Evolutionary conservation across 495 filamentous ascomycete genomes (phyloP).

Genomic region (Hyphodiscus hymeniophilus): DNA sequence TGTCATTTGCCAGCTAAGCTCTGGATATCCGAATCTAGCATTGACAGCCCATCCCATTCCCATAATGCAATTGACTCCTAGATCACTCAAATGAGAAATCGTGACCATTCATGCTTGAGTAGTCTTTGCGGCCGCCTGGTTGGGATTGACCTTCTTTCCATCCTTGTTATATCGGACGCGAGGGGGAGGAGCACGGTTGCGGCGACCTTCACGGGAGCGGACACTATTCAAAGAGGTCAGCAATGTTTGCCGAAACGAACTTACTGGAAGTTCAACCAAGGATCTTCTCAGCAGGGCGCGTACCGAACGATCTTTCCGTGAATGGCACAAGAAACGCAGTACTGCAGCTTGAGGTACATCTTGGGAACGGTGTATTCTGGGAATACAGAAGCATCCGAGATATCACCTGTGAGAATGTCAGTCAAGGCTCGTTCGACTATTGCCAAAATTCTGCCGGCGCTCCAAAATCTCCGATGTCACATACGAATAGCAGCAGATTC

Average conservation of each 20-base stretch:
- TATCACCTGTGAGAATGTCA: conserved; percentile 69
- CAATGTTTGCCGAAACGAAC: conserved; percentile 19
- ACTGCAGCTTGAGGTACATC: conserved; percentile 99
- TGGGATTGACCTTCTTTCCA: conserved; percentile 98
- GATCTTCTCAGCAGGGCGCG: conserved; percentile 53
- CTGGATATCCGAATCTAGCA: conserved; percentile 16
- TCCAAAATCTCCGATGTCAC: conserved; percentile 30
- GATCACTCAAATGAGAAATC: conserved; percentile 4
- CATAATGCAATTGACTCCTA: conserved; percentile 18
- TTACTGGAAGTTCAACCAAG: conserved; percentile 44
- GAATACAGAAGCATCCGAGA: conserved; percentile 98
- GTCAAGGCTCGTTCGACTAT: neutral
- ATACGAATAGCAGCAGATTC: conserved; percentile 99
- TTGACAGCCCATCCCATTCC: conserved; percentile 14
- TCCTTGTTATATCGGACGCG: conserved; percentile 99
- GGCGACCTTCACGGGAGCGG: conserved; percentile 91
- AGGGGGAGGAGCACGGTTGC: conserved; percentile 97
- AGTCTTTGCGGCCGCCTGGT: conserved; percentile 64
- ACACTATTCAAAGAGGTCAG: conserved; percentile 55
- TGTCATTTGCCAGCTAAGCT: conserved; percentile 8
- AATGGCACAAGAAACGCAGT: conserved; percentile 99
- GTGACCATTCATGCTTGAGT: conserved; percentile 32
- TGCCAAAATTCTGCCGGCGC: neutral
- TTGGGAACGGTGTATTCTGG: conserved; percentile 98
- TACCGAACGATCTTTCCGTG: conserved; percentile 99